Conservation (phyloP, 805 yeast genomes). For the Yamadazyma tumulicola region DNA sequence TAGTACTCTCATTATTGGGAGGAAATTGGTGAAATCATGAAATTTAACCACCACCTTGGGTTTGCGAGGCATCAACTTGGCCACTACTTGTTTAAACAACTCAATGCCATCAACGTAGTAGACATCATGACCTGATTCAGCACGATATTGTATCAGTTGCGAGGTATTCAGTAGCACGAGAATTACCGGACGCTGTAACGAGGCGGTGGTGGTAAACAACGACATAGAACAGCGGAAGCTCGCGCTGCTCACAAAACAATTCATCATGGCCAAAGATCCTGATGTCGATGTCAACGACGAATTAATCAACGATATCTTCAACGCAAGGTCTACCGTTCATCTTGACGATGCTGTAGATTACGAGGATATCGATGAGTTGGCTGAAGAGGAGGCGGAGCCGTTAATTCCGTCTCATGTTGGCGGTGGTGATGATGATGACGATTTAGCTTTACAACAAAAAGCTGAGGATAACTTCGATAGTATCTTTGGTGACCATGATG, state of each 20-base stretch:
- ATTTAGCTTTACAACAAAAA: constrained; percentile 16
- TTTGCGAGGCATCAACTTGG: background rate
- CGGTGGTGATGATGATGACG: background rate
- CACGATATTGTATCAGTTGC: constrained; percentile 2
- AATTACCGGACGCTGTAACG: too few species aligned
- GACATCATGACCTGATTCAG: constrained; percentile 2
- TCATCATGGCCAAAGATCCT: constrained; percentile 3
- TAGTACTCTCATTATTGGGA: constrained; percentile 13
- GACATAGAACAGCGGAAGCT: background rate
- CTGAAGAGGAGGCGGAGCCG: constrained; percentile 58
- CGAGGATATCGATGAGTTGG: constrained; percentile 91
- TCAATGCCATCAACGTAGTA: constrained; percentile 2
- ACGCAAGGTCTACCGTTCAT: constrained; percentile 50
- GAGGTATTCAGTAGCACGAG: constrained; percentile 4
- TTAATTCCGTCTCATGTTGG: too few species aligned
- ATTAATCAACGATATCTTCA: constrained; percentile 34
- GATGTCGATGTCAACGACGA: constrained; percentile 5
- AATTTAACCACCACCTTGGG: constrained; percentile 7
- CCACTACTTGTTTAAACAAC: constrained; percentile 1
- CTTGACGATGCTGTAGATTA: constrained; percentile 92
- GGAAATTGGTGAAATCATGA: constrained; percentile 9
- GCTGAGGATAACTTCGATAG: constrained; percentile 41
- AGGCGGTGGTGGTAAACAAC: too few species aligned
- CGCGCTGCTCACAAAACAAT: background rate
- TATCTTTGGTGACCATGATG: constrained; percentile 31